Percentiles rank a stretch among this genome's conserved stretches.
These are phyloP conservation scores for Trypanosoma caninum DNA, from an alignment of 208 protist genomes.

Conservation along the genomic window DNA sequence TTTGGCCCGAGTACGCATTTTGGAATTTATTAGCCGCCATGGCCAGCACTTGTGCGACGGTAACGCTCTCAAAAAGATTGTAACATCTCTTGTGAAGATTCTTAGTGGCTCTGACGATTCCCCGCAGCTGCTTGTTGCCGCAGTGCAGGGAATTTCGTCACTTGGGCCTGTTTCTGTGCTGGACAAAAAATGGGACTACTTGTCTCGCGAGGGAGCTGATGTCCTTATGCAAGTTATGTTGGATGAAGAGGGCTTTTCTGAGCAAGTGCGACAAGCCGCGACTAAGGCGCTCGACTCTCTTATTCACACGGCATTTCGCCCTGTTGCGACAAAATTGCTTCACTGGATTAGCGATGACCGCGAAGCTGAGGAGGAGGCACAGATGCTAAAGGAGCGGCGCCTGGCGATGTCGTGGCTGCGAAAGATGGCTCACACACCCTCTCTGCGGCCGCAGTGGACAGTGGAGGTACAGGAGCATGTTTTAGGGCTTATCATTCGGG, in stretches of 20 bases:
- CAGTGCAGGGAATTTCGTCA: constrained; percentile 68
- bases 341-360: constrained; percentile 86
- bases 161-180: constrained; percentile 76
- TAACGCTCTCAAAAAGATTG: constrained; percentile 68
- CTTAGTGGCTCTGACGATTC: constrained; percentile 72
- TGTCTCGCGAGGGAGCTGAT: constrained; percentile 82
- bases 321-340: constrained; percentile 79
- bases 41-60: constrained; percentile 64
- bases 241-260: constrained; percentile 73
- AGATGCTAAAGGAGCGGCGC: constrained; percentile 76
- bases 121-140: constrained; percentile 67
- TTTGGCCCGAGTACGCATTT: constrained; percentile 67
- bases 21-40: constrained; percentile 67
- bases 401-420: constrained; percentile 57
- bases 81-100: constrained; percentile 77
- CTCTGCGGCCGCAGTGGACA: constrained; percentile 60
- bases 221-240: constrained; percentile 88
- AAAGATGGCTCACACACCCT: constrained; percentile 34
- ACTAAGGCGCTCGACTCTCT: constrained; percentile 68
- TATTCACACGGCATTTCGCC: constrained; percentile 61
- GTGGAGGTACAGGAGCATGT: constrained; percentile 73
- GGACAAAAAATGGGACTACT: constrained; percentile 78
- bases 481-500: constrained; percentile 53
- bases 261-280: constrained; percentile 59
- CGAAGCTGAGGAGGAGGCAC: constrained; percentile 76